Evolutionary conservation across 2,329 filamentous ascomycete genomes (phyloP).

Genomic region (Aspergillus sp.): DNA sequence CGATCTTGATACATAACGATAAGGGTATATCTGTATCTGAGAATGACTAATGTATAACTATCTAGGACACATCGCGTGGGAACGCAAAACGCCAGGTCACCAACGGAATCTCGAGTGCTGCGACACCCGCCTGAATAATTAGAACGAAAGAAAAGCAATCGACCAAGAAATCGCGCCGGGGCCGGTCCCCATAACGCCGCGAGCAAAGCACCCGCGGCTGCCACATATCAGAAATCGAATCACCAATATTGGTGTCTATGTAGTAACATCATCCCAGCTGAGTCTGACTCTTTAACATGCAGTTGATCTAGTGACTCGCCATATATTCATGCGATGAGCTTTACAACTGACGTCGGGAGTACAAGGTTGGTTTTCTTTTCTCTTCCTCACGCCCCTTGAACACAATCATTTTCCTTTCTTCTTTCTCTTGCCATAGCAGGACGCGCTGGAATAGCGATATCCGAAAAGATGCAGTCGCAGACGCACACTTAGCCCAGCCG

Average conservation of each 20-base stretch:
- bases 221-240: constrained; percentile 8
- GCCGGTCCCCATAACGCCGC: constrained; percentile 21
- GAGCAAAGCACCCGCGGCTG: neutral
- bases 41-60: constrained; percentile 28
- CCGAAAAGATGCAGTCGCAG: neutral
- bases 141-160: neutral
- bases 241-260: constrained; percentile 8
- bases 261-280: constrained; percentile 15
- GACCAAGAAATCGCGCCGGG: constrained; percentile 17
- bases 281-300: constrained; percentile 16
- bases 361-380: constrained; percentile 32
- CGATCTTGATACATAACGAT: constrained; percentile 4
- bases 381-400: constrained; percentile 8
- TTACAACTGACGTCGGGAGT: constrained; percentile 16
- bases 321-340: constrained; percentile 8
- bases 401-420: neutral
- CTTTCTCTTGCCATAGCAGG: constrained; percentile 1
- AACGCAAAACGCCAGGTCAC: constrained; percentile 31
- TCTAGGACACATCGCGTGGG: constrained; percentile 23
- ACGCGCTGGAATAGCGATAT: neutral
- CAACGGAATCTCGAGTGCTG: constrained; percentile 21
- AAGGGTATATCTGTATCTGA: constrained; percentile 10
- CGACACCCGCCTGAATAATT: constrained; percentile 28
- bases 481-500: neutral
- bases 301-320: constrained; percentile 16